Conservation (phyloP, 805 yeast genomes). For the Clavispora carvajalis region DNA sequence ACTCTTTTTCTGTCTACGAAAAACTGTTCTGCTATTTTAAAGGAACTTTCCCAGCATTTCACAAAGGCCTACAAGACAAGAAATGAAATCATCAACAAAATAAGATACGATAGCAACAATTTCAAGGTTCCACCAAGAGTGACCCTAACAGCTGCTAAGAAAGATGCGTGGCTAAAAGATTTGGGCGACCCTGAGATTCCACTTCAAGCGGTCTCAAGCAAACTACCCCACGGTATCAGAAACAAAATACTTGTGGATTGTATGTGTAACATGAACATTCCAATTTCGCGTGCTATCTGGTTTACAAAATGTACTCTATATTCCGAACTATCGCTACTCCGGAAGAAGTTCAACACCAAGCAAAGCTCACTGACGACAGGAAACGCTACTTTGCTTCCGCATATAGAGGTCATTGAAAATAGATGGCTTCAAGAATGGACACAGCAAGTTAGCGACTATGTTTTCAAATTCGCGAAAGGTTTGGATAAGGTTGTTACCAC, state of each 20-base stretch:
- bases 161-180: slow-evolving; percentile 81
- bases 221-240: slow-evolving; percentile 87
- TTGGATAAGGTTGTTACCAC: slow-evolving; percentile 18
- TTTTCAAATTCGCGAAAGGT: slow-evolving; percentile 47
- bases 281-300: slow-evolving; percentile 85
- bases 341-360: slow-evolving; percentile 25
- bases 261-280: slow-evolving; percentile 61
- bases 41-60: slow-evolving; percentile 35
- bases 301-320: slow-evolving; percentile 81
- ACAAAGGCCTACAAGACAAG: slow-evolving; percentile 33
- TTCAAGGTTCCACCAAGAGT: slow-evolving; percentile 86
- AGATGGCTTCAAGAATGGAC: slow-evolving; percentile 90
- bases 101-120: slow-evolving; percentile 26
- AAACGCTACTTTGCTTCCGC: slow-evolving; percentile 3
- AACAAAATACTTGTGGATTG: slow-evolving; percentile 70
- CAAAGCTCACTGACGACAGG: slow-evolving; percentile 2
- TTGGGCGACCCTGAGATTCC: slow-evolving; percentile 66
- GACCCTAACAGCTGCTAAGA: slow-evolving; percentile 80
- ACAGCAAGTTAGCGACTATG: slow-evolving; percentile 62
- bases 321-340: slow-evolving; percentile 38
- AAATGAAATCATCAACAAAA: slow-evolving; percentile 37
- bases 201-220: slow-evolving; percentile 60
- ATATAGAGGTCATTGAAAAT: slow-evolving; percentile 36
- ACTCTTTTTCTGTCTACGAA: slow-evolving; percentile 33
- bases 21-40: slow-evolving; percentile 30